phyloP scores from a whole-genome alignment of 2,329 filamentous ascomycete species.

The Neurospora crassa region DNA sequence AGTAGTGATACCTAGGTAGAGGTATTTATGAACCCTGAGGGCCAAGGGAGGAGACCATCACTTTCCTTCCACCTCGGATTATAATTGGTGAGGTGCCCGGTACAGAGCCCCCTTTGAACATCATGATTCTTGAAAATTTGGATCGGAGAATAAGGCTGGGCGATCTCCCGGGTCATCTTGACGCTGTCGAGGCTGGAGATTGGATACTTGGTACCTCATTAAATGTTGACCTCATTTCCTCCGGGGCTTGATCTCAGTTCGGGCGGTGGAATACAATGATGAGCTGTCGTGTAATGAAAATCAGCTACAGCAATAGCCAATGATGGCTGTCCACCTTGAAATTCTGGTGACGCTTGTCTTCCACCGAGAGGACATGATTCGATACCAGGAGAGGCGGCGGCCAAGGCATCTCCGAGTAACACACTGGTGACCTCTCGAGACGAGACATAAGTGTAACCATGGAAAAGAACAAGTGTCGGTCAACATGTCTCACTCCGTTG shows the following conservation, averaged over 20 bases:
- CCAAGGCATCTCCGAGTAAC: neutral
- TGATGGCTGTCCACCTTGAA: neutral
- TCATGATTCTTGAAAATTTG: neutral
- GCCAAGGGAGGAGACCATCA: neutral
- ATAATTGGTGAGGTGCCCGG: neutral
- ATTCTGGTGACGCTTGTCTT: neutral
- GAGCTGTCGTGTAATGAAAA: neutral
- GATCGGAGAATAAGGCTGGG: neutral
- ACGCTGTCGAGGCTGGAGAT: neutral
- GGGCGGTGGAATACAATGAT: neutral
- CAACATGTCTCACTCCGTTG: neutral
- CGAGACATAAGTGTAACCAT: neutral
- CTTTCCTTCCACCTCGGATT: neutral
- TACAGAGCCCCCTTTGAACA: neutral
- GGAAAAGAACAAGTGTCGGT: neutral
- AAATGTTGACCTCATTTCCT: neutral
- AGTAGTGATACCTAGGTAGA: neutral
- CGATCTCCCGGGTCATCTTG: too few species aligned
- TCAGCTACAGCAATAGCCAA: neutral
- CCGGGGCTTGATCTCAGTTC: neutral
- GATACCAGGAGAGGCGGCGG: neutral
- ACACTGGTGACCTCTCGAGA: neutral
- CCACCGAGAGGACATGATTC: neutral
- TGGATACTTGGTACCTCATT: neutral
- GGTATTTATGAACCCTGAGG: neutral